Evolutionary conservation across 352 stramenopile genomes (phyloP).

Genomic region (Pythium vanterpoolii): DNA sequence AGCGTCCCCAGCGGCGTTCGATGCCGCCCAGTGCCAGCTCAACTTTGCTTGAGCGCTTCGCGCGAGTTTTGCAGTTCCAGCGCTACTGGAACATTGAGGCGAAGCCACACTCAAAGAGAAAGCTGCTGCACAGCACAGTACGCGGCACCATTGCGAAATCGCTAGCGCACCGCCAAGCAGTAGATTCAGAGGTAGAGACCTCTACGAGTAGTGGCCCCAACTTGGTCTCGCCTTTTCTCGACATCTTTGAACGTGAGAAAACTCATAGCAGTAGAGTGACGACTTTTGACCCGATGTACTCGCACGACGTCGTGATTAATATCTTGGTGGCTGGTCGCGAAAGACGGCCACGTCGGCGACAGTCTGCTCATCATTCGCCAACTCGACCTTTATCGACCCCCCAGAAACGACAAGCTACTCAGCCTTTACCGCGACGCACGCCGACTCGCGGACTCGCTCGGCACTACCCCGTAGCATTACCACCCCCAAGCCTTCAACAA

Average conservation of each 20-base stretch:
- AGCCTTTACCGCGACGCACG: too few relatives aligned
- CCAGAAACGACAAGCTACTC: too few relatives aligned
- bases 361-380: too few relatives aligned
- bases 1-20: slow-evolving; percentile 53
- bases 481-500: too few relatives aligned
- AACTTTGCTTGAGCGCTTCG: slow-evolving; percentile 32
- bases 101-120: slow-evolving; percentile 31
- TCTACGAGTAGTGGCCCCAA: background rate
- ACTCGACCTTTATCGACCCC: too few relatives aligned
- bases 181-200: background rate
- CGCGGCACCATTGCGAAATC: slow-evolving; percentile 37
- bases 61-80: slow-evolving; percentile 42
- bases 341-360: too few relatives aligned
- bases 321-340: slow-evolving; percentile 77
- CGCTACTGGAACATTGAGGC: slow-evolving; percentile 30
- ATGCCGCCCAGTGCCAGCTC: slow-evolving; percentile 34
- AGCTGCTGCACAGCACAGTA: slow-evolving; percentile 36
- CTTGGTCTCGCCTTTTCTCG: slow-evolving; percentile 29
- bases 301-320: slow-evolving; percentile 80
- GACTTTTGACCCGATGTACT: slow-evolving; percentile 24
- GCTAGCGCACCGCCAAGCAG: slow-evolving; percentile 14
- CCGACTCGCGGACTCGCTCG: too few relatives aligned
- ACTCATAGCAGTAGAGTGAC: background rate
- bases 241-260: slow-evolving; percentile 9
- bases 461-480: too few relatives aligned